These are phyloP conservation scores for Xylariales sp. DNA, from an alignment of 2,329 filamentous ascomycete genomes.

Conservation along the genomic window DNA sequence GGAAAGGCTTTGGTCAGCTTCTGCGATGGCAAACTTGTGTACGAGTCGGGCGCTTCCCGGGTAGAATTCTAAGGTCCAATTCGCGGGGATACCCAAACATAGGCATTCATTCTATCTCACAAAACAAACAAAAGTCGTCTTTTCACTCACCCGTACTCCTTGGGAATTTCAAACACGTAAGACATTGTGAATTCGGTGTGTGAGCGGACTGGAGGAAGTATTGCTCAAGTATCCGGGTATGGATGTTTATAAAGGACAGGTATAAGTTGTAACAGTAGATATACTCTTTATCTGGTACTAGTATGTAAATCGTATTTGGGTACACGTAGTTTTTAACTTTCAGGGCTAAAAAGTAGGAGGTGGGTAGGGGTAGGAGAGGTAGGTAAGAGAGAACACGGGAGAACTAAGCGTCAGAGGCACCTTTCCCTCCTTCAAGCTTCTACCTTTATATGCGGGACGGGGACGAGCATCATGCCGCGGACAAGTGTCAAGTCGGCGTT, in stretches of 20 bases:
- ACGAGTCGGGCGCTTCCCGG: no score
- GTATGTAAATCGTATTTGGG: not conserved
- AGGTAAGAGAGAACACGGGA: not conserved
- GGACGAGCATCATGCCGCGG: not conserved
- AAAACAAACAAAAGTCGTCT: not conserved
- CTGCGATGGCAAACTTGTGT: not conserved
- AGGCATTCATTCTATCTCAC: not conserved
- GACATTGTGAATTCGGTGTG: constrained; percentile 53
- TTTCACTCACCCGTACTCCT: constrained; percentile 62
- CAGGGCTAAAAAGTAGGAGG: not conserved
- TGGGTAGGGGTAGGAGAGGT: no score
- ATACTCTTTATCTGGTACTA: no score
- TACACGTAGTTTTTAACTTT: constrained; percentile 4
- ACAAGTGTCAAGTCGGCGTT: constrained; percentile 25
- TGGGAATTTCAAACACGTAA: constrained; percentile 57
- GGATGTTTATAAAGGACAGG: not conserved
- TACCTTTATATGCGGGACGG: constrained; percentile 19
- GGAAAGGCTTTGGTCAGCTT: not conserved
- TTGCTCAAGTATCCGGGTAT: not conserved
- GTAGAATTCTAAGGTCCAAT: not conserved
- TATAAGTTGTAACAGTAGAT: not conserved
- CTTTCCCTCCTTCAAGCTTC: not conserved
- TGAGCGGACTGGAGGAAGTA: not conserved
- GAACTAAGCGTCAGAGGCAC: not conserved
- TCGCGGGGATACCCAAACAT: no score